Conservation (phyloP, 225 moss, liverwort and hornwort genomes). For the Pleurozium schreberi region DNA sequence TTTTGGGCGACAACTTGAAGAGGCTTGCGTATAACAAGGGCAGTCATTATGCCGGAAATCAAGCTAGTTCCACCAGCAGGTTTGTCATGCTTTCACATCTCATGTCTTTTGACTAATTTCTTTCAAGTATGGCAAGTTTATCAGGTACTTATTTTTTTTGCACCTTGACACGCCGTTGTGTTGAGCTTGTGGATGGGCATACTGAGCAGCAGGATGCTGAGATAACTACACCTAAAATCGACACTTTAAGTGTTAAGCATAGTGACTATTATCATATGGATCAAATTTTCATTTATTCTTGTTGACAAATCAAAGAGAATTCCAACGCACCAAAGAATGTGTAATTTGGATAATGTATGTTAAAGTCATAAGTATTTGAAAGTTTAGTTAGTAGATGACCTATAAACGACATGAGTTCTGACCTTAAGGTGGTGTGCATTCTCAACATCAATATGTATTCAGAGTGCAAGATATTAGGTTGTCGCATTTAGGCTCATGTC, state of each 20-base stretch:
- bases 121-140: neutral
- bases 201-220: neutral
- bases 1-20: constrained; percentile 26
- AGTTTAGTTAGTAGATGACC: neutral
- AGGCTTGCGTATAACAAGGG: constrained; percentile 34
- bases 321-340: neutral
- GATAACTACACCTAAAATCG: neutral
- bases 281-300: neutral
- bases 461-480: neutral
- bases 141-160: neutral
- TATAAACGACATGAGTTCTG: neutral
- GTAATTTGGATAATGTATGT: neutral
- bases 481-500: neutral
- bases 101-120: neutral
- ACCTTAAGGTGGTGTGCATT: neutral
- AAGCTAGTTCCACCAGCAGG: constrained; percentile 33
- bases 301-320: neutral
- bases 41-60: constrained; percentile 22
- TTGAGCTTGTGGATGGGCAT: neutral
- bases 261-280: neutral
- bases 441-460: neutral
- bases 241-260: neutral
- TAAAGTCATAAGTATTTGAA: neutral
- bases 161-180: neutral
- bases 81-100: neutral